A percentile compares a stretch with the other conserved stretches of the same genome.
These are phyloP conservation scores for Leccinum arenicola DNA, from an alignment of 768 basidiomycete species.

Conservation along the genomic window DNA sequence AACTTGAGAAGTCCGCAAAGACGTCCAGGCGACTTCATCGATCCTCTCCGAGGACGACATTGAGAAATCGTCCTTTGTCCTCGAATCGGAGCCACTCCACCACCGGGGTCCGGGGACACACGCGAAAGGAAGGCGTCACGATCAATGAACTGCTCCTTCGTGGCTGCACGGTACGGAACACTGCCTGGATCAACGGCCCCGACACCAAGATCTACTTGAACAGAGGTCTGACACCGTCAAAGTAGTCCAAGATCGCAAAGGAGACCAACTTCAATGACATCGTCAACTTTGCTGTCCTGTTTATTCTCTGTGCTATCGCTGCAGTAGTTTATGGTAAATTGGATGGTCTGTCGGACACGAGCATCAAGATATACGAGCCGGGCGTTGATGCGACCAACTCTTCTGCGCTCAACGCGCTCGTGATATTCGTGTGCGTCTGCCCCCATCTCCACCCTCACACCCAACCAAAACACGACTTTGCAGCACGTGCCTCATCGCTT, in stretches of 20 bases:
- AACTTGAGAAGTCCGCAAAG: conserved; percentile 85
- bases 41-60: conserved; percentile 87
- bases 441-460: not conserved
- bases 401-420: conserved; percentile 66
- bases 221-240: conserved; percentile 92
- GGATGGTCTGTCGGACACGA: conserved; percentile 58
- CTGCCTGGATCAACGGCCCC: conserved; percentile 85
- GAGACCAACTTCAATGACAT: conserved; percentile 98
- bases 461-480: conserved; percentile 3
- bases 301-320: conserved; percentile 71
- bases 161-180: conserved; percentile 88
- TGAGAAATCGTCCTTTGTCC: conserved; percentile 79
- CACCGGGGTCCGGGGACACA: conserved; percentile 35
- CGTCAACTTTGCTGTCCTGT: conserved; percentile 83
- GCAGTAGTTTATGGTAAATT: conserved; percentile 76
- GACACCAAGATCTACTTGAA: conserved; percentile 94
- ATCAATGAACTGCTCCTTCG: conserved; percentile 94
- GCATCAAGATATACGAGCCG: conserved; percentile 68
- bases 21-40: conserved; percentile 69
- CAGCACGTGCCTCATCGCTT: conserved; percentile 90
- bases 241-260: conserved; percentile 94
- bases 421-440: conserved; percentile 83
- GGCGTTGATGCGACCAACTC: conserved; percentile 64
- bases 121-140: conserved; percentile 66
- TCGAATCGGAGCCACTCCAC: conserved; percentile 93